A percentile compares a stretch with the other conserved stretches of the same genome.
phyloP scores from a whole-genome alignment of 164 flowering plant species.

The Chloranthus sessilifolius region DNA sequence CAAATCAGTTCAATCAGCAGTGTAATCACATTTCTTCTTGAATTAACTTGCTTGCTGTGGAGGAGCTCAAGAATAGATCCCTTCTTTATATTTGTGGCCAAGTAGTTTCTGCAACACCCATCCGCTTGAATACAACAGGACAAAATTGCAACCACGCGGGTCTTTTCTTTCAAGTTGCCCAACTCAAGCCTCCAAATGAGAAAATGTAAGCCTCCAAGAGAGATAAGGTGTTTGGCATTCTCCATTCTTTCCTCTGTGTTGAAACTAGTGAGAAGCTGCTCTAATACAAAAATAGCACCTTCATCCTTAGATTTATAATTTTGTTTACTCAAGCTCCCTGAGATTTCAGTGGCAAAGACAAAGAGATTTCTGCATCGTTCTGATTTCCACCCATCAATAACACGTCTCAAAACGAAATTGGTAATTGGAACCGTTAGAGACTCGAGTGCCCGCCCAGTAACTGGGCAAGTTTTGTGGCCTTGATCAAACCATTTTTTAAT shows the following conservation, averaged over 20 bases:
- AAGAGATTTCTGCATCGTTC: conserved; percentile 32
- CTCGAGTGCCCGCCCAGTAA: conserved; percentile 41
- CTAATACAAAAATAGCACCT: conserved; percentile 31
- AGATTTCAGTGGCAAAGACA: conserved; percentile 28
- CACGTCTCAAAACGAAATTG: conserved; percentile 53
- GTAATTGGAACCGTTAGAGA: conserved; percentile 36
- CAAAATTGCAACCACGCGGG: conserved; percentile 34
- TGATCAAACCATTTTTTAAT: conserved; percentile 49
- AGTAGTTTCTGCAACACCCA: conserved; percentile 40
- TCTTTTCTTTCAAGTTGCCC: conserved; percentile 46
- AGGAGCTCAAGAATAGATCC: conserved; percentile 44
- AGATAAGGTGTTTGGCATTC: conserved; percentile 42
- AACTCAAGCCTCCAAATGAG: conserved; percentile 42
- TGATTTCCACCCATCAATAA: conserved; percentile 54
- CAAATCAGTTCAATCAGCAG: conserved; percentile 54
- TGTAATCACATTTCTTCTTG: conserved; percentile 36
- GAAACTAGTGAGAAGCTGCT: conserved; percentile 44
- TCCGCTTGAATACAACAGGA: conserved; percentile 51
- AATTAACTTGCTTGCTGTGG: conserved; percentile 36
- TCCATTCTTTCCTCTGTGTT: conserved; percentile 31
- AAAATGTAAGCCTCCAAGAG: conserved; percentile 58
- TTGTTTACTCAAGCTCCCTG: conserved; percentile 16
- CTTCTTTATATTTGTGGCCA: conserved; percentile 39
- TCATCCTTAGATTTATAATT: conserved; percentile 26
- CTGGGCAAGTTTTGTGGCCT: conserved; percentile 61